These are phyloP conservation scores for Starmerella etchellsii DNA, from an alignment of 805 yeast species.

Conservation along the genomic window DNA sequence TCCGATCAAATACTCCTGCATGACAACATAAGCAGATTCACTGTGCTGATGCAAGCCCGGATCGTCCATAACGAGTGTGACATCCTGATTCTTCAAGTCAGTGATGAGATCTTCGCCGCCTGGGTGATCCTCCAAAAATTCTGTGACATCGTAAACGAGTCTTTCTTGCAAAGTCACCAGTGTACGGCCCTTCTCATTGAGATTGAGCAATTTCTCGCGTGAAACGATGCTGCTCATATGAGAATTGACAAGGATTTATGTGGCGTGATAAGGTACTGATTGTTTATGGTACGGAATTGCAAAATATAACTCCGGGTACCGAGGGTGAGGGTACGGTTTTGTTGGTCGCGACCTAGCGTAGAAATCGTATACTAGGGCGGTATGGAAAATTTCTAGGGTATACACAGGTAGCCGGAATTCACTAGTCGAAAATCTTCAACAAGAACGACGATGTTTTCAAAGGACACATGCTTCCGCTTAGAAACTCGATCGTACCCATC, in stretches of 20 bases:
- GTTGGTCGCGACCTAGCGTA: too few relatives aligned
- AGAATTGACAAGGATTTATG: too few relatives aligned
- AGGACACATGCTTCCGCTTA: too few relatives aligned
- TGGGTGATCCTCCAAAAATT: slow-evolving; percentile 58
- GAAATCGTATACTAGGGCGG: too few relatives aligned
- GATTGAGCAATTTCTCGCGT: slow-evolving; percentile 9
- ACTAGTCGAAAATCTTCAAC: too few relatives aligned
- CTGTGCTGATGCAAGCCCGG: slow-evolving; percentile 62
- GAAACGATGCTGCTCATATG: slow-evolving; percentile 2
- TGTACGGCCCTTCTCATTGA: slow-evolving; percentile 28
- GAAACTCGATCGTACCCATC: too few relatives aligned
- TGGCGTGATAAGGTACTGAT: background rate
- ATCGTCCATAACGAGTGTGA: slow-evolving; percentile 67
- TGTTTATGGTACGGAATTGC: background rate
- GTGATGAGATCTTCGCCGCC: slow-evolving; percentile 49
- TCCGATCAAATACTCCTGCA: slow-evolving; percentile 68
- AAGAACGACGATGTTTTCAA: too few relatives aligned
- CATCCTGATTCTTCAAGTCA: slow-evolving; percentile 30
- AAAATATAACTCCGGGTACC: background rate
- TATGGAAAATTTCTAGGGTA: too few relatives aligned
- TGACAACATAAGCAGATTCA: slow-evolving; percentile 72
- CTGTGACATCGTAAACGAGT: slow-evolving; percentile 74
- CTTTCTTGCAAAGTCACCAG: slow-evolving; percentile 68
- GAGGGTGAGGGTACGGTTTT: background rate
- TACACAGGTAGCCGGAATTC: too few relatives aligned